Conservation (phyloP, 164 flowering plant genomes). For the Nymphaea thermarum region DNA sequence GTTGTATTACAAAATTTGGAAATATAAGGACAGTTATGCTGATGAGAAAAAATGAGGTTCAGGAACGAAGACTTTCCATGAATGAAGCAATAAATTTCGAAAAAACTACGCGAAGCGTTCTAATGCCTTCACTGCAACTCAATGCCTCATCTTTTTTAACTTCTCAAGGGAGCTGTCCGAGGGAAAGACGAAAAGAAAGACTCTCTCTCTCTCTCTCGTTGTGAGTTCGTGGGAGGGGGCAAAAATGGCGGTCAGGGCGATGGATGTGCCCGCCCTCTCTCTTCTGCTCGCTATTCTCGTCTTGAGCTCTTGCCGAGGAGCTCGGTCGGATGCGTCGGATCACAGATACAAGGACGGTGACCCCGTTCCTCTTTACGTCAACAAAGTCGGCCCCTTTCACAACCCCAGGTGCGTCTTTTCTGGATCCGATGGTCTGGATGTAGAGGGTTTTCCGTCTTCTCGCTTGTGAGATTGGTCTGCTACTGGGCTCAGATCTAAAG, state of each 20-base stretch:
- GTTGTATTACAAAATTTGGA: too few species aligned
- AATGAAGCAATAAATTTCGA: too few species aligned
- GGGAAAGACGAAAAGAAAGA: too few species aligned
- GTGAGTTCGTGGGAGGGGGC: not conserved
- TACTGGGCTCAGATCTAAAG: not conserved
- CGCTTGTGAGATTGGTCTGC: not conserved
- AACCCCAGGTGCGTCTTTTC: slow-evolving; percentile 13
- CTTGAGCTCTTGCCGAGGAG: slow-evolving; percentile 5
- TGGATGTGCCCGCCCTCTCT: not conserved
- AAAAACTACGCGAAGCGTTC: too few species aligned
- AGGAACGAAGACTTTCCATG: too few species aligned
- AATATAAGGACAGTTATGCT: too few species aligned
- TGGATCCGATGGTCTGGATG: not conserved
- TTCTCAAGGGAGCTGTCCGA: too few species aligned
- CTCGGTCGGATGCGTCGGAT: slow-evolving; percentile 11
- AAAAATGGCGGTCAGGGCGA: not conserved
- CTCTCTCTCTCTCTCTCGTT: not conserved
- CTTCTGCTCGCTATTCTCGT: slow-evolving; percentile 2
- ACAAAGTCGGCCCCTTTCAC: slow-evolving; percentile 18
- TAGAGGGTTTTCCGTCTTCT: not conserved
- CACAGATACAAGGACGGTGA: slow-evolving; percentile 16
- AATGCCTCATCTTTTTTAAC: too few species aligned
- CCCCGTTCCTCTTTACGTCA: slow-evolving; percentile 18
- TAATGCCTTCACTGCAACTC: too few species aligned
- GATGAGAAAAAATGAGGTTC: too few species aligned